A percentile compares a stretch with the other conserved stretches of the same genome.
Evolutionary conservation across 495 filamentous ascomycete species (phyloP).

Genomic region (Geoglossum glabrum): DNA sequence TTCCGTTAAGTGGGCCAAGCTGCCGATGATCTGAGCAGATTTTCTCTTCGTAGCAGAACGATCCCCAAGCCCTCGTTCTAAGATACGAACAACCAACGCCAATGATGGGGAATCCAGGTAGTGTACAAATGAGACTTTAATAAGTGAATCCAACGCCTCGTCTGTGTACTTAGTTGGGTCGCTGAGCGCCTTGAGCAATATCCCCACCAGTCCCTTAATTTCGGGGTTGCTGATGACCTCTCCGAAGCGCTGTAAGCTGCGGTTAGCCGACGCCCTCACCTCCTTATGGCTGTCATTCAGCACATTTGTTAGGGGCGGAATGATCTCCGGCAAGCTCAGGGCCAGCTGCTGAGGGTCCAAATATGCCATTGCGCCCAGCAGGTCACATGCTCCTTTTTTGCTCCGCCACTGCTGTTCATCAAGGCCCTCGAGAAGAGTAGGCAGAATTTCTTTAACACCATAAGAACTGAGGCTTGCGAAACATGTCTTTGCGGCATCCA

Average conservation of each 20-base stretch:
- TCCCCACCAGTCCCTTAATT: slow-evolving; percentile 72
- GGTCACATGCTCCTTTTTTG: slow-evolving; percentile 93
- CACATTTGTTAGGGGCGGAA: slow-evolving; percentile 80
- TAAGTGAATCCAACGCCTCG: slow-evolving; percentile 76
- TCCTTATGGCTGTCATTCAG: slow-evolving; percentile 97
- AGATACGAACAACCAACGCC: slow-evolving; percentile 80
- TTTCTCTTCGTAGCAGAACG: slow-evolving; percentile 89
- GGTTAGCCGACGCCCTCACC: slow-evolving; percentile 74
- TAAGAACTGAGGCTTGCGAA: slow-evolving; percentile 86
- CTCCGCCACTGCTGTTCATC: slow-evolving; percentile 94
- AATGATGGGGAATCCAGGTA: slow-evolving; percentile 92
- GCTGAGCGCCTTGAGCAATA: slow-evolving; percentile 86
- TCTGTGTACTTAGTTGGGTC: slow-evolving; percentile 97
- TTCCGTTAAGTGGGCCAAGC: slow-evolving; percentile 88
- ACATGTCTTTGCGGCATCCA: slow-evolving; percentile 84
- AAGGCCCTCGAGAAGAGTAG: slow-evolving; percentile 77
- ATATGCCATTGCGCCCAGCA: slow-evolving; percentile 94
- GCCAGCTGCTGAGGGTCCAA: slow-evolving; percentile 87
- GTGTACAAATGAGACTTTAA: slow-evolving; percentile 90
- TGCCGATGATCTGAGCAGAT: slow-evolving; percentile 90
- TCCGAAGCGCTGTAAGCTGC: slow-evolving; percentile 89
- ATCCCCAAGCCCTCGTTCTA: slow-evolving; percentile 80
- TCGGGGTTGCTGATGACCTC: slow-evolving; percentile 97
- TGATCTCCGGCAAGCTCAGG: slow-evolving; percentile 81
- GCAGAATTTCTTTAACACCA: slow-evolving; percentile 84